A percentile compares a stretch with the other conserved stretches of the same genome.
These are phyloP conservation scores for Podila epigama DNA, from an alignment of 192 early-diverging fungal genomes.

Conservation along the genomic window DNA sequence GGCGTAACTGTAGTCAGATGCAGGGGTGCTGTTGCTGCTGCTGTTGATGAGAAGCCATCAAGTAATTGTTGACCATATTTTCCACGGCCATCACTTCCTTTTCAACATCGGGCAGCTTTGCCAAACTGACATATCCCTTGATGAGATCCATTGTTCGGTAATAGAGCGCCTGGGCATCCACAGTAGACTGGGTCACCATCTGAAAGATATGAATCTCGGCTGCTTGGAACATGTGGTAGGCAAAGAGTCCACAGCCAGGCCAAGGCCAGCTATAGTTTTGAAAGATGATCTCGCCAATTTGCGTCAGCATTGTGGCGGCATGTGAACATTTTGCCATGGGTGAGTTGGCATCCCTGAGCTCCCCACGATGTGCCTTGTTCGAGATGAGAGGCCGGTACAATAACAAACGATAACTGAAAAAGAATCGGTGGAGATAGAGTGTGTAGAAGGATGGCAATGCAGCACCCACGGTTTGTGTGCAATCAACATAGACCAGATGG, in stretches of 20 bases:
- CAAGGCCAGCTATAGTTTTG: conserved; percentile 51
- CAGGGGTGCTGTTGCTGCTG: conserved; percentile 8
- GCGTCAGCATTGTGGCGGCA: conserved; percentile 33
- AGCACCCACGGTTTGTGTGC: neutral
- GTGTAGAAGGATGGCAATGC: conserved; percentile 46
- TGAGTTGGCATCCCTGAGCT: conserved; percentile 27
- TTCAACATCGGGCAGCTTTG: conserved; percentile 33
- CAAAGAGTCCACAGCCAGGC: conserved; percentile 49
- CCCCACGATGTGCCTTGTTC: conserved; percentile 38
- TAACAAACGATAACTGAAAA: conserved; percentile 34
- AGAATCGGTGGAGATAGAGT: conserved; percentile 49
- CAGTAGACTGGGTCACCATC: conserved; percentile 39
- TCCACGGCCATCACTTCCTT: conserved; percentile 45
- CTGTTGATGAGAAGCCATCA: conserved; percentile 19
- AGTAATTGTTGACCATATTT: conserved; percentile 41
- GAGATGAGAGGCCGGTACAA: conserved; percentile 41
- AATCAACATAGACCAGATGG: conserved; percentile 34
- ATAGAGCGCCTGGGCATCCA: conserved; percentile 30
- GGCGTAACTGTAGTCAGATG: conserved; percentile 44
- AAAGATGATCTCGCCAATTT: conserved; percentile 49
- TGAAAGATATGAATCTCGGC: conserved; percentile 49
- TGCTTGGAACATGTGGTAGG: conserved; percentile 48
- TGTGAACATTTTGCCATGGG: conserved; percentile 39
- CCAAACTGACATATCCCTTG: conserved; percentile 45
- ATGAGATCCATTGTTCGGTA: conserved; percentile 45